Percentiles rank a stretch among this genome's conserved stretches.
Conservation (phyloP, 1,284 basidiomycete species). For the Cryptococcus depauperatus region DNA sequence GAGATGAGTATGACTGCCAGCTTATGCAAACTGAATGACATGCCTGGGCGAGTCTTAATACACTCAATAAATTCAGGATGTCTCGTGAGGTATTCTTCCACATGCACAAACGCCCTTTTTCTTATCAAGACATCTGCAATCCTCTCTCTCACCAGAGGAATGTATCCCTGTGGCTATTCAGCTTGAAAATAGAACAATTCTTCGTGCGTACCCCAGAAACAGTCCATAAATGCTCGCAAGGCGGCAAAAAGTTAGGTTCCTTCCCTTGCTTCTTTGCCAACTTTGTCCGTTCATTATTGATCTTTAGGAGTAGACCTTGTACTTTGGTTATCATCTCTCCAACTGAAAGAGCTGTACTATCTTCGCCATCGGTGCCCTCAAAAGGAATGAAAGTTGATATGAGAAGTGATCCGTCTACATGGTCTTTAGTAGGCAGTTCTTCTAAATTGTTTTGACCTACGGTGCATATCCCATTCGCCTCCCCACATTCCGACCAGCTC, state of each 20-base stretch:
- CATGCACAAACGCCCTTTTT: constrained; percentile 41
- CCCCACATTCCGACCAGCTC: constrained; percentile 45
- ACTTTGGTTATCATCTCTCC: constrained; percentile 44
- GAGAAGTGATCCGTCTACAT: constrained; percentile 39
- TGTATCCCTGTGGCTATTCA: constrained; percentile 23
- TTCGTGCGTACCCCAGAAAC: constrained; percentile 35
- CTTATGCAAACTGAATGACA: neutral
- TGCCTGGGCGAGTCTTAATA: constrained; percentile 34
- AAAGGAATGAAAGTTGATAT: constrained; percentile 44
- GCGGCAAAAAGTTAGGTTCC: constrained; percentile 26
- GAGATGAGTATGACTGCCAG: neutral
- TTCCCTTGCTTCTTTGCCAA: constrained; percentile 13
- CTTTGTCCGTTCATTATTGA: constrained; percentile 27
- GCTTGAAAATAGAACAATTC: neutral
- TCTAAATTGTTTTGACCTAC: constrained; percentile 17
- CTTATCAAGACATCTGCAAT: constrained; percentile 41
- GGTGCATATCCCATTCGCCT: constrained; percentile 43
- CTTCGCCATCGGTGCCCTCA: constrained; percentile 45
- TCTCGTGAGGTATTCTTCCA: constrained; percentile 44
- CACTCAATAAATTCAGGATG: constrained; percentile 40
- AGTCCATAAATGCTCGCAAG: constrained; percentile 44
- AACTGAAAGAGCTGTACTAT: constrained; percentile 39
- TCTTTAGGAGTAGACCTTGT: constrained; percentile 26
- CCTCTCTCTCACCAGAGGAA: constrained; percentile 39
- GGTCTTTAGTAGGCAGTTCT: neutral